Evolutionary conservation across 2,329 filamentous ascomycete species (phyloP), one percentile per base, ranked within the genome.

Genomic region (Aureobasidium uvarum): DNA sequence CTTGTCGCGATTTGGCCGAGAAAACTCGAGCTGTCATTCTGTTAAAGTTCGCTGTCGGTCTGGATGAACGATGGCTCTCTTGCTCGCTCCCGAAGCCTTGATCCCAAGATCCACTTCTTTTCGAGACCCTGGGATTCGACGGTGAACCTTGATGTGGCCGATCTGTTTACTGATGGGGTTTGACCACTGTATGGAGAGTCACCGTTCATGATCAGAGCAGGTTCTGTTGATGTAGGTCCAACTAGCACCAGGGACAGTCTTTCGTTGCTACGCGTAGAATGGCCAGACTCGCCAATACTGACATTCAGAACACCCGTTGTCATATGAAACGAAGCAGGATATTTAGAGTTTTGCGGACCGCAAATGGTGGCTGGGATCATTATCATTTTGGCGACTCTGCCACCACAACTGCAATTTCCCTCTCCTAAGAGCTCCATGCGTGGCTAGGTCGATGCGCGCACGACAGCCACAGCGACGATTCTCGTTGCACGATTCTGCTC

Each of bases 321-420:
- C 39, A 45, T 45, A 20, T 58, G 54, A 58, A 58, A 58, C 54
- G 25, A 58, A 58, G 25, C 54, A 58, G 54, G 54, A 23, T n/a
- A 45, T 58, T 58, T 58, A 43, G 54, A 58, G 38, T 58, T 58
- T 58, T 36, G 25, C 39, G 38, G 38, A 43, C 54, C 38, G 23
- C 39, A 58, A 45, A 31, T n/a, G 54, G 54, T 58, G 54, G 39
- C 54, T 58, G 54, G 48, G 25, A 31, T 45, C 43, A 28, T 58
- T 10, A 45, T 58, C 16, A 36, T 16, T 31, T 23, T 14, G 23
- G 33, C 36, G 52, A 55, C 52, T 55, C 48, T 20, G 48, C 48
- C 52, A 55, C 52, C 14, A 38, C 23, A 39, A 58, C 16, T 39
- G 54, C 52, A 55, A 55, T 41, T 38, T 54, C 50, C 33, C 31